phyloP scores from a whole-genome alignment of 1,139 yeast species.

The Geotrichum candidum region DNA sequence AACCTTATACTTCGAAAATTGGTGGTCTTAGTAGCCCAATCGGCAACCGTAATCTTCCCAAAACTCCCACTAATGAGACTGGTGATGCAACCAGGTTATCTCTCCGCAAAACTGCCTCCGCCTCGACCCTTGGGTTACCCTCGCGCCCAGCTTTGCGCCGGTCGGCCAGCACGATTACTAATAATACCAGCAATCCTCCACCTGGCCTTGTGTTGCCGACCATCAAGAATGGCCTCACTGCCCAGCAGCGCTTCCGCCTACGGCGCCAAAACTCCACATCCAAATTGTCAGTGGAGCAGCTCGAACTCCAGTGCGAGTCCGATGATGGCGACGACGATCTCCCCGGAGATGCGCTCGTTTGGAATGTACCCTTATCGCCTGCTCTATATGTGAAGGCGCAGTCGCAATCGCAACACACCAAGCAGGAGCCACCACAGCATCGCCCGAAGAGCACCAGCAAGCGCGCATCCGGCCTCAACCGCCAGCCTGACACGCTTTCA shows the following conservation, averaged over 20 bases:
- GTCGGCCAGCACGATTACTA: background rate
- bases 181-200: background rate
- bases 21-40: background rate
- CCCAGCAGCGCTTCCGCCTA: conserved; percentile 15
- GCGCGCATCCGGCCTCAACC: conserved; percentile 11
- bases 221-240: conserved; percentile 6
- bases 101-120: conserved; percentile 14
- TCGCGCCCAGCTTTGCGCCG: background rate
- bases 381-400: conserved; percentile 38
- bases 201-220: background rate
- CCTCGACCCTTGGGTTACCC: conserved; percentile 8
- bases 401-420: conserved; percentile 13
- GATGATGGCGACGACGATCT: conserved; percentile 44
- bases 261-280: conserved; percentile 11
- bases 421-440: conserved; percentile 8
- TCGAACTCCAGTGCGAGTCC: conserved; percentile 33
- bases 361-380: conserved; percentile 60
- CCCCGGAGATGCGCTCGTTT: conserved; percentile 49
- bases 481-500: conserved; percentile 10
- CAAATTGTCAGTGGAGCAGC: conserved; percentile 29
- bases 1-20: conserved; percentile 1
- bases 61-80: background rate
- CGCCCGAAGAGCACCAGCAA: conserved; percentile 8
- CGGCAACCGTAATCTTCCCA: background rate
- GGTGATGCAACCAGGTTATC: conserved; percentile 1